These are phyloP conservation scores for Cicer chorassanicum DNA, from an alignment of 306 rosid genomes.

Conservation along the genomic window DNA sequence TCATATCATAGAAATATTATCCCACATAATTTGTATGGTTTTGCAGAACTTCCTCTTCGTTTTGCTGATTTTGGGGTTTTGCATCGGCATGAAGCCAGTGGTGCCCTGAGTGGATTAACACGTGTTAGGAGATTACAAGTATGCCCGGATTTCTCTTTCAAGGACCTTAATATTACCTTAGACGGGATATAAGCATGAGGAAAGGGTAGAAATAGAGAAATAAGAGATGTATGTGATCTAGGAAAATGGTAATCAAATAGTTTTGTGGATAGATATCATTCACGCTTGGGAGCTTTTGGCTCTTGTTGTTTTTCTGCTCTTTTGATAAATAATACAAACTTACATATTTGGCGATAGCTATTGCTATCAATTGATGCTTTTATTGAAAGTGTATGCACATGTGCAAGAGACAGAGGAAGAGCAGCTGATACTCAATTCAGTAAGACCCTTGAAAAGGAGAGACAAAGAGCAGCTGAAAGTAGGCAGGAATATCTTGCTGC, in stretches of 20 bases:
- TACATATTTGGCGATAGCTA: neutral
- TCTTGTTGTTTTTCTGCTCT: neutral
- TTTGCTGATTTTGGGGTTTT: slow-evolving; percentile 97
- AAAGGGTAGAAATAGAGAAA: neutral
- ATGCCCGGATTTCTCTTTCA: slow-evolving; percentile 4
- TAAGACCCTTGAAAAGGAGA: too few relatives aligned
- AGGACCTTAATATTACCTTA: neutral
- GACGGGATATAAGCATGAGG: neutral
- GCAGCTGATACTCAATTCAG: neutral
- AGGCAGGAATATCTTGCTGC: too few relatives aligned
- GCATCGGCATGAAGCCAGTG: slow-evolving; percentile 98
- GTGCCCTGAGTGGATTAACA: slow-evolving; percentile 94
- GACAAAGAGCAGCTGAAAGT: too few relatives aligned
- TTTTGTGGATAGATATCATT: neutral
- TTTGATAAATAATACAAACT: neutral
- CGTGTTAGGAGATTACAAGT: slow-evolving; percentile 90
- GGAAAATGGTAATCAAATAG: neutral
- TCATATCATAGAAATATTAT: slow-evolving; percentile 5
- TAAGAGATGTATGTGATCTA: neutral
- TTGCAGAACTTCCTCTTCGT: slow-evolving; percentile 92
- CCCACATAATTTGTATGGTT: slow-evolving; percentile 22
- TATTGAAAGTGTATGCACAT: neutral
- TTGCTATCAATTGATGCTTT: neutral
- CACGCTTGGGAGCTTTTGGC: neutral
- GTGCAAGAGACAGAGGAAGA: too few relatives aligned